Percentiles rank a stretch among this genome's conserved stretches.
These are phyloP conservation scores for Lepiota subincarnata DNA, from an alignment of 768 basidiomycete species.

Conservation along the genomic window DNA sequence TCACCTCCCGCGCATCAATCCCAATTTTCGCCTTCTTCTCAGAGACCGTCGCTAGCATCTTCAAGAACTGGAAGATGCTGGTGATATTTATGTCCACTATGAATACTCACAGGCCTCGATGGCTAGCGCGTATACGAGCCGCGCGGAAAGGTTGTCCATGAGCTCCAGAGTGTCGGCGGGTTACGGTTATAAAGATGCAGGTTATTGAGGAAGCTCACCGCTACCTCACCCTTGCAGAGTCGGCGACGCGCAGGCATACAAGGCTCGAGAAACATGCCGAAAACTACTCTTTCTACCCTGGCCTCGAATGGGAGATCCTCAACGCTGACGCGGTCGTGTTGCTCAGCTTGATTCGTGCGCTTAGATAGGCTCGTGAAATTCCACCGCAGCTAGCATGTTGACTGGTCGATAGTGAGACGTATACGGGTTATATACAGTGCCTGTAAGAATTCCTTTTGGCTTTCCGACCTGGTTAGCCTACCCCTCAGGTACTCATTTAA, in stretches of 20 bases:
- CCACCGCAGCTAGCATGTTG: not conserved
- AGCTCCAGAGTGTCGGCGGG: constrained; percentile 1
- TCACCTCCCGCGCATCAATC: constrained; percentile 13
- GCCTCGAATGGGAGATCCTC: constrained; percentile 74
- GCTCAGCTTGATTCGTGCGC: constrained; percentile 64
- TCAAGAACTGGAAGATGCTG: constrained; percentile 49
- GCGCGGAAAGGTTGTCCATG: not conserved
- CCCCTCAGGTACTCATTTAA: constrained; percentile 41
- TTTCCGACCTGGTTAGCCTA: not conserved
- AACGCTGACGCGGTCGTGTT: constrained; percentile 71
- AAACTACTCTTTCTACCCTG: constrained; percentile 47
- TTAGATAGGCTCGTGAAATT: constrained; percentile 44
- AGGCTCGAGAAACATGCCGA: constrained; percentile 26
- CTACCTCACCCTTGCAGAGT: constrained; percentile 55
- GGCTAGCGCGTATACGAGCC: constrained; percentile 25
- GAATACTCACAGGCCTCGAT: constrained; percentile 64
- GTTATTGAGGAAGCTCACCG: constrained; percentile 61
- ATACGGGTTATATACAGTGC: constrained; percentile 77
- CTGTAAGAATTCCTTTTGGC: constrained; percentile 40
- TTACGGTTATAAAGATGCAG: constrained; percentile 34
- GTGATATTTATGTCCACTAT: constrained; percentile 79
- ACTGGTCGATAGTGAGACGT: constrained; percentile 55
- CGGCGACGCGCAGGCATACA: constrained; percentile 51
- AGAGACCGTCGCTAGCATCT: constrained; percentile 26
- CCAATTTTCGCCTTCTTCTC: constrained; percentile 8